Conservation (phyloP, 2,329 filamentous ascomycete genomes). For the Acrocalymma vagum region DNA sequence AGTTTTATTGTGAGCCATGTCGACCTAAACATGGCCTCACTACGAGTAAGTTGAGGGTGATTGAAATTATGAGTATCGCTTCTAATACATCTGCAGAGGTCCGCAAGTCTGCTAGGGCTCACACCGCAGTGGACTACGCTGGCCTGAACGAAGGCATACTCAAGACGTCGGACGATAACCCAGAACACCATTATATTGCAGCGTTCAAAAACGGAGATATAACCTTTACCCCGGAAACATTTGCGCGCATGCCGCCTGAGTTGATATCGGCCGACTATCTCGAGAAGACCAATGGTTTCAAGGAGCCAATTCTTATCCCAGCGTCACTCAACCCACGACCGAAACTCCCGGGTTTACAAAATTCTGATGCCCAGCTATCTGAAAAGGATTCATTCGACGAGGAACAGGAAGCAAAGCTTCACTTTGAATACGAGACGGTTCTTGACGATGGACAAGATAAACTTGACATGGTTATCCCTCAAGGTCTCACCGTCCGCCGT, state of each 20-base stretch:
- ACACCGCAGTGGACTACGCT: slow-evolving; percentile 73
- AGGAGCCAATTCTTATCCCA: slow-evolving; percentile 72
- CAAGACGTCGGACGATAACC: slow-evolving; percentile 69
- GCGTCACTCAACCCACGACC: slow-evolving; percentile 67
- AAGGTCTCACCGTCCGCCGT: slow-evolving; percentile 68
- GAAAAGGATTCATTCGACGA: slow-evolving; percentile 8
- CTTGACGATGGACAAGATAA: slow-evolving; percentile 70
- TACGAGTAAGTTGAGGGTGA: slow-evolving; percentile 57
- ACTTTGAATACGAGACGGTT: slow-evolving; percentile 59
- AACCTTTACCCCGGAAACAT: slow-evolving; percentile 67
- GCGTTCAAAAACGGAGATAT: slow-evolving; percentile 72
- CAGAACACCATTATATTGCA: slow-evolving; percentile 74
- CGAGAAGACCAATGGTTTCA: slow-evolving; percentile 69
- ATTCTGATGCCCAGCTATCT: slow-evolving; percentile 3
- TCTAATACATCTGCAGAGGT: slow-evolving; percentile 55
- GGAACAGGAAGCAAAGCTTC: slow-evolving; percentile 21
- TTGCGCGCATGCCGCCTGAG: slow-evolving; percentile 70
- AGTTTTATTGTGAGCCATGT: slow-evolving; percentile 70
- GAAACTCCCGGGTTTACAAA: slow-evolving; percentile 34
- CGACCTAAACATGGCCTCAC: slow-evolving; percentile 68
- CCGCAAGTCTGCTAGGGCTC: slow-evolving; percentile 70
- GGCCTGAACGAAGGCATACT: slow-evolving; percentile 72
- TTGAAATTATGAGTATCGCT: slow-evolving; percentile 23
- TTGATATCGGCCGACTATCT: slow-evolving; percentile 70
- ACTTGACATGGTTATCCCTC: slow-evolving; percentile 73